Evolutionary conservation across 2,329 filamentous ascomycete species (phyloP).

Genomic region (Apiospora phragmitis): DNA sequence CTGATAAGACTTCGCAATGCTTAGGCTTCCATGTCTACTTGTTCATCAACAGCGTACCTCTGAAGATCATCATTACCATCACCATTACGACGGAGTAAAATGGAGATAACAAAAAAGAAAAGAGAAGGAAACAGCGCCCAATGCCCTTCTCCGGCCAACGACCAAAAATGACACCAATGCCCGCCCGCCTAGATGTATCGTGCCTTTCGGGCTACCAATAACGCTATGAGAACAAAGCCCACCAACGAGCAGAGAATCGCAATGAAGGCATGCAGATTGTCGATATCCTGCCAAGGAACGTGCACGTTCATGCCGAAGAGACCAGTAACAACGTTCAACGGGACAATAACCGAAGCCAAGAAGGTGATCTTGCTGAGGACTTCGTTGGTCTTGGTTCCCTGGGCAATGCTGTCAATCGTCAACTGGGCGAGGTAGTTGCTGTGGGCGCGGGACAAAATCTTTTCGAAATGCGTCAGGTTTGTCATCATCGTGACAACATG

Average conservation of each 20-base stretch:
- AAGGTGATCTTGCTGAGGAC: constrained; percentile 94
- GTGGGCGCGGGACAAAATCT: constrained; percentile 92
- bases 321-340: constrained; percentile 87
- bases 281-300: constrained; percentile 61
- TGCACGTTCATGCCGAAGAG: constrained; percentile 86
- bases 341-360: constrained; percentile 91
- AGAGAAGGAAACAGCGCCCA: not conserved
- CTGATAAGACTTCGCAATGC: not conserved
- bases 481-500: constrained; percentile 99
- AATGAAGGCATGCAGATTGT: constrained; percentile 57
- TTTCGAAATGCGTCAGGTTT: constrained; percentile 93
- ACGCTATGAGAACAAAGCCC: constrained; percentile 50
- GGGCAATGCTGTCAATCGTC: constrained; percentile 84
- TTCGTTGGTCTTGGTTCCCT: constrained; percentile 85
- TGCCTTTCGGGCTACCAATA: constrained; percentile 45
- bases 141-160: not conserved
- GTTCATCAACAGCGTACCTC: not conserved
- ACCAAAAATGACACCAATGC: not conserved
- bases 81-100: not conserved
- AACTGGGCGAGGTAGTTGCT: constrained; percentile 96
- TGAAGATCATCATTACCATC: constrained; percentile 1
- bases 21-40: not conserved
- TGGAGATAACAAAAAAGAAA: not conserved
- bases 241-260: constrained; percentile 59
- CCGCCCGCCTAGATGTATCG: constrained; percentile 42